Evolutionary conservation across 192 early-diverging fungal genomes (phyloP), one percentile per base, ranked within the genome.

Genomic region (Podila horticola): DNA sequence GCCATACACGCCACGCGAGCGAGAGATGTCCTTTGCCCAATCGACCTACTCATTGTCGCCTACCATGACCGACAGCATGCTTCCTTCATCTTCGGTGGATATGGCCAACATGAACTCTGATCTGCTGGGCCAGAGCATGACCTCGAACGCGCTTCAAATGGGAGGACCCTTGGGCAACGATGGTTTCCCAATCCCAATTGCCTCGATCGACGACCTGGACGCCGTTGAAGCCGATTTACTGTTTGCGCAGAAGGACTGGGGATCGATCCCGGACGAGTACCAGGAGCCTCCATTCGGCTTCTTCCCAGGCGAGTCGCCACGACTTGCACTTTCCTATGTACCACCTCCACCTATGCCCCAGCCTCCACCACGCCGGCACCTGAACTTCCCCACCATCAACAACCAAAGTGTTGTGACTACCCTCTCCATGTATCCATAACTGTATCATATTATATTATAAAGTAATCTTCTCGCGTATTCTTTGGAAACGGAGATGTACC

Each of bases 321-420:
- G 72, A 62, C 74, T 75, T 63, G 84, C 70, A 50, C 75, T 75
- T 20, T 62, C 81, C 3, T 83, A 33, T 61, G 55, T 52, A 58
- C 86, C 66, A 60, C 82, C 67, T 52, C 72, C 58, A 58, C 86
- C 58, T 68, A 82, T 58, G 71, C 87, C 63, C 59, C 82, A 58
- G 36, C 85, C 52, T 48, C 69, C 55, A 58, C 83, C 34, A 55
- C 71, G 75, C 58, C 75, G 77, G 26, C 58, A 71, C 1, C 48
- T 81, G 9, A 41, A 77, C 68, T 59, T 88, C 71, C 69, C 85
- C 66, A 45, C 83, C 58, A 6, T 82, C 24, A 41, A 84, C 52
- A 69, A 86, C 85, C 34, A 82, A 66, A 67, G 79, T 65, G 55
- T 88, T 75, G 64, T 84, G 74, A 38, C 85, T 67, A 81, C 84